phyloP scores from a whole-genome alignment of 345 rosid genomes.

The Trapa incisa region DNA sequence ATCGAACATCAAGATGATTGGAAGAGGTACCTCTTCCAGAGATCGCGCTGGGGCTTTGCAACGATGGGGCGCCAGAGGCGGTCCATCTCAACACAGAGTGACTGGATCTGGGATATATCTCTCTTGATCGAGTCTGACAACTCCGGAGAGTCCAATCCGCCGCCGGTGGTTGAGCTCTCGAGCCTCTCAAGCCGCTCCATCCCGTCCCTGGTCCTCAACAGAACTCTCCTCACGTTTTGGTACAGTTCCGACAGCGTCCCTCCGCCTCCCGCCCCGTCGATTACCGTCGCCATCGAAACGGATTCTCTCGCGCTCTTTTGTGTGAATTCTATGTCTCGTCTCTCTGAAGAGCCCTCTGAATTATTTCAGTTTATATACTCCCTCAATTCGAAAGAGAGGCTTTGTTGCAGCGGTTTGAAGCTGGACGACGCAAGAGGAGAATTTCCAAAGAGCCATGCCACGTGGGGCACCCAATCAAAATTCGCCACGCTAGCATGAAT shows the following conservation, averaged over 20 bases:
- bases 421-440: no score
- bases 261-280: constrained; percentile 36
- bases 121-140: constrained; percentile 59
- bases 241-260: constrained; percentile 62
- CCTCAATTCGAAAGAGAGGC: no score
- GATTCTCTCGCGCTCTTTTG: neutral
- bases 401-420: no score
- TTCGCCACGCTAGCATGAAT: no score
- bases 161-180: constrained; percentile 40
- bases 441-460: no score
- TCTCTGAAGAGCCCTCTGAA: neutral
- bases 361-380: no score
- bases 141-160: constrained; percentile 64
- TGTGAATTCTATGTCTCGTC: neutral
- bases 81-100: constrained; percentile 74
- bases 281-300: constrained; percentile 1
- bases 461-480: no score
- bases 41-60: constrained; percentile 83
- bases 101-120: constrained; percentile 62
- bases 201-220: constrained; percentile 64
- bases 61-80: constrained; percentile 71
- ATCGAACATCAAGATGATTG: no score
- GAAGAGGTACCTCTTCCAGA: constrained; percentile 59
- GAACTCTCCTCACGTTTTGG: constrained; percentile 44
- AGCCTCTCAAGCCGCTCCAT: constrained; percentile 78